phyloP scores from a whole-genome alignment of 441 rosid genomes.

The Erodium moschatum region DNA sequence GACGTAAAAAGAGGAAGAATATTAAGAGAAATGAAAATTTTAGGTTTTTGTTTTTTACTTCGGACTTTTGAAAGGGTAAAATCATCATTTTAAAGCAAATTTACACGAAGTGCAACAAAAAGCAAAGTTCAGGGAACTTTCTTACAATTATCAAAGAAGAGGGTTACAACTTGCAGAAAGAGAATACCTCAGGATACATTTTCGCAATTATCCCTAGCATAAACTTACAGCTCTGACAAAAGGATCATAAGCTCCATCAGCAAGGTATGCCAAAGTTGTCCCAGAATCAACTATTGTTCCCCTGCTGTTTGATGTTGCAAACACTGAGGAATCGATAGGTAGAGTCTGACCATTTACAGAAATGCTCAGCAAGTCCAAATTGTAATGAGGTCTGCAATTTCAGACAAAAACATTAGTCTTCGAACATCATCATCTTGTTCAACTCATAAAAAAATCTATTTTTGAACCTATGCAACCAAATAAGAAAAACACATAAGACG shows the following conservation, averaged over 20 bases:
- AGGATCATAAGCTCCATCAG: slow-evolving; percentile 65
- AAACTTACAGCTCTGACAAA: slow-evolving; percentile 69
- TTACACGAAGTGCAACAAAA: no score
- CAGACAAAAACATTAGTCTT: slow-evolving; percentile 8
- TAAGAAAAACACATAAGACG: neutral
- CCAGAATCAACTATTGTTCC: slow-evolving; percentile 96
- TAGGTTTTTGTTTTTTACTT: no score
- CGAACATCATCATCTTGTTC: neutral
- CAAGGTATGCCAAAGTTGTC: slow-evolving; percentile 88
- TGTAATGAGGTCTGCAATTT: slow-evolving; percentile 84
- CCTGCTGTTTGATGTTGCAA: slow-evolving; percentile 53
- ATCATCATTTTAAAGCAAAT: no score
- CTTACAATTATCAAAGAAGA: no score
- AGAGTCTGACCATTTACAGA: slow-evolving; percentile 60
- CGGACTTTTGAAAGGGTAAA: no score
- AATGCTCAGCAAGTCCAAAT: slow-evolving; percentile 77
- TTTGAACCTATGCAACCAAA: neutral
- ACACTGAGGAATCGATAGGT: slow-evolving; percentile 56
- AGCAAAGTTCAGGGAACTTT: no score
- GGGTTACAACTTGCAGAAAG: no score
- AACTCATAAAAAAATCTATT: neutral
- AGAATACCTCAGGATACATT: no score
- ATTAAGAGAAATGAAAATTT: no score
- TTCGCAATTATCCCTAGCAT: no score
- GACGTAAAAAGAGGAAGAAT: no score